A percentile compares a stretch with the other conserved stretches of the same genome.
Conservation (phyloP, 208 protist species). For the Leishmania tarentolae region DNA sequence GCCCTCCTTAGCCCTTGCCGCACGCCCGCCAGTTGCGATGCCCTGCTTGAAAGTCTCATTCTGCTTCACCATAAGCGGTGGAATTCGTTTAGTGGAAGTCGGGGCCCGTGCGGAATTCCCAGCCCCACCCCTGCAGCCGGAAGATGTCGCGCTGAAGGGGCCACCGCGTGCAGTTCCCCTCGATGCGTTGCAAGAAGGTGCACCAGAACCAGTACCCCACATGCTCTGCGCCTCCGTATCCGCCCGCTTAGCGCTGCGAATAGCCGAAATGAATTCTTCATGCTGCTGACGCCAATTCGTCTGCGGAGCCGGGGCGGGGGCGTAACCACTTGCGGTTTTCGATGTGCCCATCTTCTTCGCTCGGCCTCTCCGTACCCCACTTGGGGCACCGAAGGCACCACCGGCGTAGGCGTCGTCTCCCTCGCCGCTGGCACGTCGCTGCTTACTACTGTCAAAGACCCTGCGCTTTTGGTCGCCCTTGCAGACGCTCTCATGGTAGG, state of each 20-base stretch:
- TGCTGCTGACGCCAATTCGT: slow-evolving; percentile 90
- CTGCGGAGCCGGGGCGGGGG: slow-evolving; percentile 35
- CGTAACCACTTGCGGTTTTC: slow-evolving; percentile 30
- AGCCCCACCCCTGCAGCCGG: neutral
- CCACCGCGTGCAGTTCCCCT: slow-evolving; percentile 11
- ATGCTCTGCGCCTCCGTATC: slow-evolving; percentile 42
- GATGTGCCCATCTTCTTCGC: slow-evolving; percentile 19
- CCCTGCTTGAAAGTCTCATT: slow-evolving; percentile 50
- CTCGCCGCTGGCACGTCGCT: slow-evolving; percentile 56
- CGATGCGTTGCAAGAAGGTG: neutral
- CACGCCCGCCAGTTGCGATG: slow-evolving; percentile 49
- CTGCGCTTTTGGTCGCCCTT: slow-evolving; percentile 69
- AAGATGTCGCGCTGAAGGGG: slow-evolving; percentile 1
- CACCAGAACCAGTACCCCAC: slow-evolving; percentile 43
- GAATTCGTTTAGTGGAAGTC: slow-evolving; percentile 34
- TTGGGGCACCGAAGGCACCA: slow-evolving; percentile 28
- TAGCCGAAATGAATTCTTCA: slow-evolving; percentile 85
- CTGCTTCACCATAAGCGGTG: slow-evolving; percentile 65
- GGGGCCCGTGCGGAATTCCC: slow-evolving; percentile 2
- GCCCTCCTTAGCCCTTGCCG: slow-evolving; percentile 20
- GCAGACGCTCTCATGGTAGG: slow-evolving; percentile 92
- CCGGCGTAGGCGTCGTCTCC: slow-evolving; percentile 25
- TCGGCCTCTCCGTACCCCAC: slow-evolving; percentile 12
- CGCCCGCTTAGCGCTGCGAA: slow-evolving; percentile 54
- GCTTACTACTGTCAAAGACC: slow-evolving; percentile 79